Evolutionary conservation across 768 basidiomycete genomes (phyloP).

Genomic region (Solioccasus polychromus): DNA sequence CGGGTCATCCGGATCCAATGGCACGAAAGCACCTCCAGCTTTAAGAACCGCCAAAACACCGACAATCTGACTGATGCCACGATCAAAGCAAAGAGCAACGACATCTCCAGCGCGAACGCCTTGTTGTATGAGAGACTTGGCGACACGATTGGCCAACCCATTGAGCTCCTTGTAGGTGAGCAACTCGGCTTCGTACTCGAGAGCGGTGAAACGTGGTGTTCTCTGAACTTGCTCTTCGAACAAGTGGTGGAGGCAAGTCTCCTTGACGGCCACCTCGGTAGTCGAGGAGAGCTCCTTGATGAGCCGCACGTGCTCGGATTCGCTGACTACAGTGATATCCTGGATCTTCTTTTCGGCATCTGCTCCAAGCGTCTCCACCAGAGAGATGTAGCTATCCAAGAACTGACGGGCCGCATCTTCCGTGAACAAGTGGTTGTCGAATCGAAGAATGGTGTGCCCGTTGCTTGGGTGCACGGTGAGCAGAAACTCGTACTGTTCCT

Average conservation of each 20-base stretch:
- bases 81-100: constrained; percentile 29
- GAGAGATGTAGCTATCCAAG: constrained; percentile 28
- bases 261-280: constrained; percentile 8
- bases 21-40: constrained; percentile 27
- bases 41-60: constrained; percentile 32
- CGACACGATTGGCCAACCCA: constrained; percentile 31
- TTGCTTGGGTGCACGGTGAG: constrained; percentile 25
- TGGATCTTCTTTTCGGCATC: constrained; percentile 12
- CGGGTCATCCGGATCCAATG: constrained; percentile 29
- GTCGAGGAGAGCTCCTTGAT: constrained; percentile 27
- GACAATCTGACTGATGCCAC: constrained; percentile 28
- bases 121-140: constrained; percentile 23
- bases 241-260: constrained; percentile 18
- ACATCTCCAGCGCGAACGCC: constrained; percentile 26
- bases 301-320: constrained; percentile 15
- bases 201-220: constrained; percentile 20
- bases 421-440: constrained; percentile 29
- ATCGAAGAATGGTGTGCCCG: constrained; percentile 26
- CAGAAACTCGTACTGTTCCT: constrained; percentile 23
- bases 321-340: constrained; percentile 16
- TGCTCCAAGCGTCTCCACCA: constrained; percentile 23
- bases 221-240: constrained; percentile 17
- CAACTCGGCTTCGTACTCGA: constrained; percentile 28
- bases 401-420: constrained; percentile 29
- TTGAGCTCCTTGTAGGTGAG: constrained; percentile 34